Evolutionary conservation across 1,284 basidiomycete genomes (phyloP), one percentile per base, ranked within the genome.

Genomic region (Acaromyces ingoldii): DNA sequence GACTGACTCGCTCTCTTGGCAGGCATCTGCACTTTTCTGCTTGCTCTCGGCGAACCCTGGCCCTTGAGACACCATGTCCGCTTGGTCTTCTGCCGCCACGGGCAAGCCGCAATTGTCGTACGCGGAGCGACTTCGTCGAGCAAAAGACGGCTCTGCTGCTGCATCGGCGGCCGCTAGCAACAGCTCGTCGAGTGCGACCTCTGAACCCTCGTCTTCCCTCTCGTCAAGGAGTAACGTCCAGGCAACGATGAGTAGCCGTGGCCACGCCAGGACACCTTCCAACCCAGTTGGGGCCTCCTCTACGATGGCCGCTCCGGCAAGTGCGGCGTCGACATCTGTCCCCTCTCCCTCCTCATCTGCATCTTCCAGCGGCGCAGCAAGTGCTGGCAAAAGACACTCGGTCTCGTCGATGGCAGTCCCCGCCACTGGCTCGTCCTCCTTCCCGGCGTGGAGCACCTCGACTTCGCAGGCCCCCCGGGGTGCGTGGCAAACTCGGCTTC

Each of bases 41-140:
- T n/a, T n/a, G n/a, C n/a, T n/a, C n/a, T n/a, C n/a, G n/a, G n/a
- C n/a, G n/a, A n/a, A n/a, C n/a, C n/a, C n/a, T n/a, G n/a, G n/a
- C n/a, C n/a, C n/a, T n/a, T n/a, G n/a, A n/a, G n/a, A n/a, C n/a
- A n/a, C n/a, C n/a, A n/a, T n/a, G n/a, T n/a, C n/a, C n/a, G n/a
- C 48, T 6, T 49, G 48, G 48, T 49, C 48, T 21, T 67, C 64
- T 11, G 51, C 59, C 22, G 39, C 64, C 34, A 55, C 57, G 4
- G 64, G 64, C 46, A 64, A 67, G 53, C 46, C 61, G 28, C 60
- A 62, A 51, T 53, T 64, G 1, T 64, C 64, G 3, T 67, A 67
- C 46, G 64, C 64, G 17, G 64, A 67, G 19, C 56, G 64, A 1
- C 51, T 67, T 2, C 45, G 64, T n/a, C 54, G 53, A 28, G 64